Base-by-base conservation (phyloP, 768 basidiomycete genomes). In the Pisolithus albus region DNA sequence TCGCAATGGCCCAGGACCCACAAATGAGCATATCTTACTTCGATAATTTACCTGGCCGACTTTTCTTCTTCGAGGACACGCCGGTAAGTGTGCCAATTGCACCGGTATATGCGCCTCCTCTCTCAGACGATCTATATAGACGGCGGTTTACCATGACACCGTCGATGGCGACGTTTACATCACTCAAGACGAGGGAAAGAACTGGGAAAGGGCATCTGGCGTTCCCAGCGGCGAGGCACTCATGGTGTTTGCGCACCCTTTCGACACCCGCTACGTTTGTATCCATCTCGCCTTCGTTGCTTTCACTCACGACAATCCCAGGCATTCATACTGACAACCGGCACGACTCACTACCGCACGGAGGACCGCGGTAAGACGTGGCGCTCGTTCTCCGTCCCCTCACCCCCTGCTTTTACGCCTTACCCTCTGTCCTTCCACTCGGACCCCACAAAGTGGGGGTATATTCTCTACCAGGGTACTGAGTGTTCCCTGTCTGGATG, bases 41-140 rank as follows among this genome's bases (percentile, higher is more conserved):
- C 66, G 61, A 78, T 45, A 87, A 88, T 65, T 71, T 88, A 34
- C 92, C 92, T 8, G 78, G 79, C 11, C 76, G 78, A 59, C 64
- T 95, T 48, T 88, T 87, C 72, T 97, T 92, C 76, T 96, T 98
- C 70, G 89, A 97, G 56, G 95, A 96, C 70, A 85, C 90, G 7
- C 69, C 84, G 28, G 94, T 94, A 59, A 59, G 86, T 73, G 23
- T 23, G 26, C 40, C n/a, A 15, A 4, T n/a, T 23, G 46, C 46
- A 30, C 24, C 18, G n/a, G 28, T 21, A 26, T 30, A 46, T 18
- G 41, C 19, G 2, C 26, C 11, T 30, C 7, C 6, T 24, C 23
- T 56, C 52, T 44, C 10, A 44, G 3, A 2, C 0, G 39, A 51
- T 47, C 13, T 13, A 13, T 48, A 0, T 64, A 86, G 83, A 72